Percentiles rank a stretch among this genome's conserved stretches.
phyloP scores from a whole-genome alignment of 495 filamentous ascomycete genomes.

The Achaetomiella virescens region DNA sequence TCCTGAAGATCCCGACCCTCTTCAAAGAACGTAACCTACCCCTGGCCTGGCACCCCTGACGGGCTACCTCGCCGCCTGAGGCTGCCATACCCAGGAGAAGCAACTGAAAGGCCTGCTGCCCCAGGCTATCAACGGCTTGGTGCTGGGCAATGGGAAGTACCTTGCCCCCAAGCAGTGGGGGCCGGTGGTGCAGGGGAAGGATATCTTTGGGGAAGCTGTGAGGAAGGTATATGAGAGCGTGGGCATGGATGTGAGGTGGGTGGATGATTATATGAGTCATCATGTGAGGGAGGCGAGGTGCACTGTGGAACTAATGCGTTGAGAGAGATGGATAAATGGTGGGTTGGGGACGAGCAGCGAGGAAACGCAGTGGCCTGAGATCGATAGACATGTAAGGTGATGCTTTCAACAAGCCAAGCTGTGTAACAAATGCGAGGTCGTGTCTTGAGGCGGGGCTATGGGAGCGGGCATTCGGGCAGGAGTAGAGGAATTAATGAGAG shows the following conservation, averaged over 20 bases:
- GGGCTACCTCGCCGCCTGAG: background rate
- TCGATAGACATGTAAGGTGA: too few species aligned
- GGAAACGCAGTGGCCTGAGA: background rate
- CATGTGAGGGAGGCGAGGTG: constrained; percentile 4
- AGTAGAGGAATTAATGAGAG: too few species aligned
- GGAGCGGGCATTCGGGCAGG: too few species aligned
- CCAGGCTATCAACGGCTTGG: constrained; percentile 1
- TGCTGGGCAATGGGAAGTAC: background rate
- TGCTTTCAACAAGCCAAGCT: too few species aligned
- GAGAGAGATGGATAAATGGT: background rate
- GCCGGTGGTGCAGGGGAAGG: background rate
- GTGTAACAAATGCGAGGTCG: too few species aligned
- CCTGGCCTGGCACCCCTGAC: background rate
- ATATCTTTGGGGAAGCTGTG: background rate
- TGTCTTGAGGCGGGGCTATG: too few species aligned
- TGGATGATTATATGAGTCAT: constrained; percentile 7
- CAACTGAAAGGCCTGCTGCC: background rate
- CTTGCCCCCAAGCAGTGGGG: constrained; percentile 2
- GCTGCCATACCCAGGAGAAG: background rate
- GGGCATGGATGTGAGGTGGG: background rate
- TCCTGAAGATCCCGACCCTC: constrained; percentile 1
- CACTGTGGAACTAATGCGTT: constrained; percentile 5
- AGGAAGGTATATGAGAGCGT: background rate
- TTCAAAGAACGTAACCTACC: constrained; percentile 2
- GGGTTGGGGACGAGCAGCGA: background rate